Evolutionary conservation across 495 filamentous ascomycete species (phyloP).

Genomic region (Tuber umbilicatum): DNA sequence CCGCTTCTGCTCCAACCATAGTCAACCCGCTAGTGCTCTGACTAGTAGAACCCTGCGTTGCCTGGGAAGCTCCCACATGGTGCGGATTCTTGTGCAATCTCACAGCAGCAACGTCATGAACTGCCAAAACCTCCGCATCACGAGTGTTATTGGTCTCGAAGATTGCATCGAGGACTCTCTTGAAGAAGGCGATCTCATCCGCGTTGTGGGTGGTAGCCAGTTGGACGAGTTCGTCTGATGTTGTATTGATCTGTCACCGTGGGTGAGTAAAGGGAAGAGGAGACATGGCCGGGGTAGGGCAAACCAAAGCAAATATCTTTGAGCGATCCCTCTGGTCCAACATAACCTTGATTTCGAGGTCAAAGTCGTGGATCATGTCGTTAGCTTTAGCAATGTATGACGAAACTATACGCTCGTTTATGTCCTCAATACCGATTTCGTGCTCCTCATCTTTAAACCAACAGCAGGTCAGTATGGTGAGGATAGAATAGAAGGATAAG

Average conservation of each 20-base stretch:
- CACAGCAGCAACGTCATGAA: conserved; percentile 69
- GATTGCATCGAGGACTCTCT: conserved; percentile 83
- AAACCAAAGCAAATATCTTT: conserved; percentile 32
- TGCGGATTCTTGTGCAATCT: conserved; percentile 51
- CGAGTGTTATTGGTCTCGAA: conserved; percentile 77
- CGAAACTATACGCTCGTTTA: conserved; percentile 62
- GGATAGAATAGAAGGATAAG: neutral
- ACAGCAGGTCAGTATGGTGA: neutral
- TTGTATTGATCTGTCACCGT: conserved; percentile 61
- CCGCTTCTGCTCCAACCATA: conserved; percentile 65
- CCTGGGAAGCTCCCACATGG: conserved; percentile 43
- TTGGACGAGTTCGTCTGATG: conserved; percentile 73
- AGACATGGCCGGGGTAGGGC: neutral
- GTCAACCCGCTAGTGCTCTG: conserved; percentile 56
- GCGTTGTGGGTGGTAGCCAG: conserved; percentile 71
- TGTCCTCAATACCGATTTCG: conserved; percentile 46
- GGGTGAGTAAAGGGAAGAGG: neutral
- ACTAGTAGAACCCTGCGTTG: conserved; percentile 41
- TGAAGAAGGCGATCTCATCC: conserved; percentile 86
- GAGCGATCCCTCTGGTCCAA: conserved; percentile 58
- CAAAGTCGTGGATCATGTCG: conserved; percentile 64
- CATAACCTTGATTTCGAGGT: conserved; percentile 74
- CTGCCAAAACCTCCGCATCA: conserved; percentile 69
- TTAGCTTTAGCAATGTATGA: conserved; percentile 65
- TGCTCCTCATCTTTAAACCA: conserved; percentile 11